Percentiles rank a stretch among this genome's conserved stretches.
Conservation (phyloP, 805 yeast genomes). For the Saccharomycopsis sp. region DNA sequence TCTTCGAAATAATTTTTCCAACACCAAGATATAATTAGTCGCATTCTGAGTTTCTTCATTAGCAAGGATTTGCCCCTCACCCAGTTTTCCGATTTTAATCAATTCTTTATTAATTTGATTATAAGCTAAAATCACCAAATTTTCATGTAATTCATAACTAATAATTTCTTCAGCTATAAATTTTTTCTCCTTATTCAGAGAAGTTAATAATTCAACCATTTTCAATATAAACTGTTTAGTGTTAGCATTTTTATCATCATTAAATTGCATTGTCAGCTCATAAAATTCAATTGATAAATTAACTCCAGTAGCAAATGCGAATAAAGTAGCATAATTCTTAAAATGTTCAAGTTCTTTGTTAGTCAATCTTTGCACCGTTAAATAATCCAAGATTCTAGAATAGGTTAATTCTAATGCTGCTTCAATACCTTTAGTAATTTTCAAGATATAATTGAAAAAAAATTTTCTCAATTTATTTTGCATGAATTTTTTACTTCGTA, state of each 20-base stretch:
- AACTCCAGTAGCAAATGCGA: slow-evolving; percentile 4
- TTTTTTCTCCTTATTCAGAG: slow-evolving; percentile 1
- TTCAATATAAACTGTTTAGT: neutral
- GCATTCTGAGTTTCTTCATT: slow-evolving; percentile 46
- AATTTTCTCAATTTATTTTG: slow-evolving; percentile 56
- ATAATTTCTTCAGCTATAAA: slow-evolving; percentile 59
- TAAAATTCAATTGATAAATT: neutral
- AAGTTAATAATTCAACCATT: neutral
- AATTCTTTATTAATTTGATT: slow-evolving; percentile 27
- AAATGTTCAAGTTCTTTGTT: slow-evolving; percentile 36
- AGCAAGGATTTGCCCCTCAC: slow-evolving; percentile 29
- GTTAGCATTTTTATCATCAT: neutral
- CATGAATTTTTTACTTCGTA: slow-evolving; percentile 50
- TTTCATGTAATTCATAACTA: slow-evolving; percentile 57
- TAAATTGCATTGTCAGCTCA: neutral
- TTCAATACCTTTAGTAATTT: slow-evolving; percentile 25
- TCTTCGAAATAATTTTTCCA: slow-evolving; percentile 25
- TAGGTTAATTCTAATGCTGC: slow-evolving; percentile 32
- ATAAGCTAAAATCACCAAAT: slow-evolving; percentile 34
- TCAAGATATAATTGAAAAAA: slow-evolving; percentile 25
- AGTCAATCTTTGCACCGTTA: slow-evolving; percentile 27
- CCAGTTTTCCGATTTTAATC: slow-evolving; percentile 19
- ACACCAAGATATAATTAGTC: slow-evolving; percentile 33
- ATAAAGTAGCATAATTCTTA: slow-evolving; percentile 25
- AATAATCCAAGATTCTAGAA: slow-evolving; percentile 27